Evolutionary conservation across 805 yeast species (phyloP), one percentile per base, ranked within the genome.

Genomic region (Metschnikowia sp.): DNA sequence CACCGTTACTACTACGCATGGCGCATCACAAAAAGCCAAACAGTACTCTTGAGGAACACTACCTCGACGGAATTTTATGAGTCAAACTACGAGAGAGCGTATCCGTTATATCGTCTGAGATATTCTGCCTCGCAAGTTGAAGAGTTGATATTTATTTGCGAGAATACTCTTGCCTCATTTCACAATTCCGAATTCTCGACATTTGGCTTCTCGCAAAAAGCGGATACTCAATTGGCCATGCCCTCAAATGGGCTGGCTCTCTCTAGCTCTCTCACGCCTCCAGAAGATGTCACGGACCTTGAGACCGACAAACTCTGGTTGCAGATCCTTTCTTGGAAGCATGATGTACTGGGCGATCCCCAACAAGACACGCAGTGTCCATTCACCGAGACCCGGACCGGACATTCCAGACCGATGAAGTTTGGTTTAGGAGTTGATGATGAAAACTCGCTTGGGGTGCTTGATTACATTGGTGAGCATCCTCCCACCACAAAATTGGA

Each of bases 1-100:
- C 70, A 67, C 26, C 73, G 81, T 52, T 84, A 83, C 58, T 81
- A 80, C 48, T 83, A 82, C 58, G 86, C 89, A 2, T 82, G 84
- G 82, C 76, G 86, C 63, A 74, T 84, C 59, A 72, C 79, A 33
- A 83, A 82, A 55, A 83, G 86, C 0, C 79, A 77, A 43, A 61
- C 61, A 6, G 73, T 68, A 39, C 55, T 81, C 18, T 52, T 74
- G 10, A 66, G 63, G 22, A 44, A 75, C 4, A 47, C 79, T 10
- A 61, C 51, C 0, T 60, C 66, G 15, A 54, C 63, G 19, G 66
- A 62, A 15, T 70, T 68, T 45, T 69, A 68, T 47, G 61, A 58
- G 29, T 57, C 52, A 9, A 60, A 63, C 29, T 51, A 51, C 36
- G 39, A 42, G 13, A 44, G 45, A 29, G 59, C 58, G 1, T 47